These are phyloP conservation scores for Trichoderma parareesei DNA, from an alignment of 495 filamentous ascomycete genomes.

Conservation along the genomic window DNA sequence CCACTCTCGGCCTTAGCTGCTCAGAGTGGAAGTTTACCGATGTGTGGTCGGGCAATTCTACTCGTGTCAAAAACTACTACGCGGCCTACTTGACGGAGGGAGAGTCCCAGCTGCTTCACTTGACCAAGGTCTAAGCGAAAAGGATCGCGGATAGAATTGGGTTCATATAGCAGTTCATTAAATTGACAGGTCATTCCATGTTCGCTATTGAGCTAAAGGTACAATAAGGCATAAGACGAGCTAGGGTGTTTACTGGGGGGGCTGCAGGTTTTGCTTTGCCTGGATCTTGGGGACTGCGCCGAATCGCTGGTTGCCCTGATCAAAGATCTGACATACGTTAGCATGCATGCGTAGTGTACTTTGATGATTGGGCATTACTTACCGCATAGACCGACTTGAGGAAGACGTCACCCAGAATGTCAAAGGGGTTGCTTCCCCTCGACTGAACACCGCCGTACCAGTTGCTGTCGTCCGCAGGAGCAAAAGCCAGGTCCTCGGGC, in stretches of 20 bases:
- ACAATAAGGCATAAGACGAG: background rate
- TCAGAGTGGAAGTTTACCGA: constrained; percentile 15
- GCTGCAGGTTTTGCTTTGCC: constrained; percentile 41
- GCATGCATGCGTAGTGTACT: constrained; percentile 4
- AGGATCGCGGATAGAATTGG: no score
- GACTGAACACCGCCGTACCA: constrained; percentile 61
- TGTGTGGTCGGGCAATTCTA: constrained; percentile 19
- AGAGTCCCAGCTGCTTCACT: constrained; percentile 15
- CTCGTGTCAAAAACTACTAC: constrained; percentile 11
- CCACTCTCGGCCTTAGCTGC: constrained; percentile 20
- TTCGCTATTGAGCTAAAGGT: background rate
- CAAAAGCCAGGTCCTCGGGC: constrained; percentile 50
- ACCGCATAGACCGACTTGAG: constrained; percentile 74
- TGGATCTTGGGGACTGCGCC: constrained; percentile 59
- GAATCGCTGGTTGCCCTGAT: constrained; percentile 57
- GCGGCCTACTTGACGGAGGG: constrained; percentile 15
- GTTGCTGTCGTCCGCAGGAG: constrained; percentile 25
- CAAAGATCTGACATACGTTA: constrained; percentile 51
- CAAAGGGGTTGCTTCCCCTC: constrained; percentile 53
- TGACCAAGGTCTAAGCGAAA: background rate
- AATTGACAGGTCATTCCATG: background rate
- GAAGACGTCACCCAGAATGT: constrained; percentile 71
- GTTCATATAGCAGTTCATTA: background rate
- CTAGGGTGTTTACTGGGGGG: constrained; percentile 12
- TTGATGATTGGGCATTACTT: background rate